A percentile compares a stretch with the other conserved stretches of the same genome.
Conservation (phyloP, 257 asterid genomes). For the Forsythia viridissima region DNA sequence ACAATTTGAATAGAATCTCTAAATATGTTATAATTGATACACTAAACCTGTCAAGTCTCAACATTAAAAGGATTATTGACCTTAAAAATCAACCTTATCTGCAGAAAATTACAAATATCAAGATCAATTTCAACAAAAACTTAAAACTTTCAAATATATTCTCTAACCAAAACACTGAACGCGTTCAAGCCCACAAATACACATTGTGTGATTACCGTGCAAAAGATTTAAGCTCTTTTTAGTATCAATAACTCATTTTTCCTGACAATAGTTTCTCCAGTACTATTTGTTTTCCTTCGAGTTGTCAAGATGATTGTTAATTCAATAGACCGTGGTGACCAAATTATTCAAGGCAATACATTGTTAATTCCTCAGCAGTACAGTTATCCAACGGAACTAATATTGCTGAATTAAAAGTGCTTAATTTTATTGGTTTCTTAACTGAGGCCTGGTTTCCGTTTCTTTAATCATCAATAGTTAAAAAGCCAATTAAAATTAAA, state of each 20-base stretch:
- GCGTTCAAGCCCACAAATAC: background rate
- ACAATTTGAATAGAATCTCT: background rate
- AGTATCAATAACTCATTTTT: background rate
- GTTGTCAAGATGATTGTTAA: background rate
- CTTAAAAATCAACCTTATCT: background rate
- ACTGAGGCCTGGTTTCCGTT: background rate
- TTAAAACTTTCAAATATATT: background rate
- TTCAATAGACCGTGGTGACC: background rate
- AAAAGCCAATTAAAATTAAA: background rate
- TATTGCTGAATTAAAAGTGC: background rate
- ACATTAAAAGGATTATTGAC: background rate
- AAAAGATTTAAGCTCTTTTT: background rate
- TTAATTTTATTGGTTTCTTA: background rate
- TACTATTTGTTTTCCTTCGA: background rate
- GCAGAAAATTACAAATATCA: background rate
- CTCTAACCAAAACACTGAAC: background rate
- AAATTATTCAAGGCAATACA: background rate
- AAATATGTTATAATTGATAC: background rate
- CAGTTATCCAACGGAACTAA: background rate
- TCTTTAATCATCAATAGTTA: background rate
- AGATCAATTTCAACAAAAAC: background rate
- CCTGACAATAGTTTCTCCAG: background rate
- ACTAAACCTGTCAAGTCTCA: background rate
- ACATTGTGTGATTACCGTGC: background rate
- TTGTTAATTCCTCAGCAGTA: background rate